phyloP scores from a whole-genome alignment of 345 rosid genomes.

The Turritis glabra region DNA sequence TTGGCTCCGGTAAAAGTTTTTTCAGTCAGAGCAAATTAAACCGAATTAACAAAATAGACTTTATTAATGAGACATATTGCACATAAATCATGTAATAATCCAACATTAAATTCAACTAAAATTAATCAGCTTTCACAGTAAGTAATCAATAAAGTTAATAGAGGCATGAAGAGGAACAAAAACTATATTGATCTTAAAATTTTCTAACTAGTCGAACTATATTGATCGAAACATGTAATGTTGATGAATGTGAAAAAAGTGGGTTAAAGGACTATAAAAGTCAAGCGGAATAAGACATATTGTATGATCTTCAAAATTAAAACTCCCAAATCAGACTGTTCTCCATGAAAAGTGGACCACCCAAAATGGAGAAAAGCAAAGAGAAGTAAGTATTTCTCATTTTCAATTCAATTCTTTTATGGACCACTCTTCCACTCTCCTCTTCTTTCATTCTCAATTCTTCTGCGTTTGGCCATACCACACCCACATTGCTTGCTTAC shows the following conservation, averaged over 20 bases:
- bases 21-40: not conserved
- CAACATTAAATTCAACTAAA: no score
- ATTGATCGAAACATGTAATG: constrained; percentile 7
- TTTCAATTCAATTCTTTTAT: constrained; percentile 6
- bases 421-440: constrained; percentile 43
- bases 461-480: constrained; percentile 38
- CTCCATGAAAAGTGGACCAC: constrained; percentile 30
- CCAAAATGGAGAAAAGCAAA: constrained; percentile 27
- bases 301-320: constrained; percentile 8
- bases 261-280: constrained; percentile 1
- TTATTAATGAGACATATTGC: not conserved
- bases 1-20: not conserved
- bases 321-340: constrained; percentile 21
- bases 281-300: constrained; percentile 28
- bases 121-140: not conserved
- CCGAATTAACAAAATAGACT: not conserved
- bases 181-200: not conserved
- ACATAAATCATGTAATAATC: not conserved
- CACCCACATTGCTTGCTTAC: constrained; percentile 36
- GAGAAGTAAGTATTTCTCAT: not conserved
- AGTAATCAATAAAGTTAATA: not conserved
- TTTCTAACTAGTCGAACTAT: not conserved
- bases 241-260: constrained; percentile 11
- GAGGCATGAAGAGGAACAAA: not conserved
- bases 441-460: constrained; percentile 37